Evolutionary conservation across 2,329 filamentous ascomycete genomes (phyloP).

Genomic region (Aspergillus hortae): DNA sequence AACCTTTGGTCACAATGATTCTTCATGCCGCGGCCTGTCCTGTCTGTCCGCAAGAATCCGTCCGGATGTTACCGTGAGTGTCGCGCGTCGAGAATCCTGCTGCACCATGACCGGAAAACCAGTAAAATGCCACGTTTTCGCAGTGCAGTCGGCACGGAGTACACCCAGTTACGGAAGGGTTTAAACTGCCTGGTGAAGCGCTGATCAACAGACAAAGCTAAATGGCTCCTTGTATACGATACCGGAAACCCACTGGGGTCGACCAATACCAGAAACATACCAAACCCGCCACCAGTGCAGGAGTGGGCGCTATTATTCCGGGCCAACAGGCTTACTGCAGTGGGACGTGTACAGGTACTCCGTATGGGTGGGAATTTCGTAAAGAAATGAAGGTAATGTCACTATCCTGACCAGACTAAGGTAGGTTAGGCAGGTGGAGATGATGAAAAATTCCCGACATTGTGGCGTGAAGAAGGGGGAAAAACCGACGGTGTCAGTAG

Average conservation of each 20-base stretch:
- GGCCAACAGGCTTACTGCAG: not conserved
- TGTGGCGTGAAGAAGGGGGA: not conserved
- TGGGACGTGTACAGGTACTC: not conserved
- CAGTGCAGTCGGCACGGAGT: conserved; percentile 3
- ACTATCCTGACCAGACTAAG: not conserved
- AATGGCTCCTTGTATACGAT: not conserved
- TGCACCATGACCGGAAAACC: conserved; percentile 6
- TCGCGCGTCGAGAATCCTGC: conserved; percentile 7
- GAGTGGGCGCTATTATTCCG: not conserved
- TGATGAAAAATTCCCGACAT: not conserved
- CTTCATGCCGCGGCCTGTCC: conserved; percentile 3
- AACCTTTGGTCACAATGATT: no score
- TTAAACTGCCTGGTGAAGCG: not conserved
- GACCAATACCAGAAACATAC: not conserved
- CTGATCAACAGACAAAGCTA: conserved; percentile 1
- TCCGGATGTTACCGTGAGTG: conserved; percentile 7
- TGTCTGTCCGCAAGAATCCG: conserved; percentile 13
- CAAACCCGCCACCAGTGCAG: not conserved
- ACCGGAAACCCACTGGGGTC: conserved; percentile 6
- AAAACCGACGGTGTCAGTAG: not conserved
- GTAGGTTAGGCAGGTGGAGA: not conserved
- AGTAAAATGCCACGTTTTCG: conserved; percentile 17
- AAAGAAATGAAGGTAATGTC: no score
- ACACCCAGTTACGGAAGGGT: conserved; percentile 2
- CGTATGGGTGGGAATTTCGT: no score